Base-by-base conservation (phyloP, 306 rosid species). In the Acmispon strigosus region DNA sequence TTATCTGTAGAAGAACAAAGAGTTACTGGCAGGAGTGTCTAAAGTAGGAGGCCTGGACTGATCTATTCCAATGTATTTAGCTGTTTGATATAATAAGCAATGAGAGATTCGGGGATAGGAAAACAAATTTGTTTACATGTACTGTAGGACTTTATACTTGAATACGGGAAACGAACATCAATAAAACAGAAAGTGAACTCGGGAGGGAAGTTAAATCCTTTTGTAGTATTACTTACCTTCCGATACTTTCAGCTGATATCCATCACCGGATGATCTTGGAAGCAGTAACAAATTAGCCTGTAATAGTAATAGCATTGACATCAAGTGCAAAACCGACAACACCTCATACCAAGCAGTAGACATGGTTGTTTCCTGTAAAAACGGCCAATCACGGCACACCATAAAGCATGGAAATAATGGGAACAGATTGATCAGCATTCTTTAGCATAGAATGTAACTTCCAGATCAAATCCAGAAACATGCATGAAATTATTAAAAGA, bases 341-440 rank as follows among this genome's bases (percentile, higher is more conserved):
- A 94, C 96, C 82, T 94, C 99, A 48, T 87, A 94, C 99, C 99
- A 94, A 80, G 89, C 88, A 67, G 82, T 89, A 70, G 84, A 87
- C 77, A 89, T 86, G 73, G 91, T 69, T 58, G 99, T 94, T 84
- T 94, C 99, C 99, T 94, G 92, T 78, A 83, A 69, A 79, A 60
- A 56, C 60, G 19, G 55, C 69, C 15, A 52, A 73, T 50, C 66
- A 72, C 69, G 10, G 12, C 64, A 34, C 48, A 56, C 18, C n/a
- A 45, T 16, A 62, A 62, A 62, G 18, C 50, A 80, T 37, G 58
- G 10, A 44, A 75, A 69, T 24, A 39, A 17, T 44, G 9, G 13
- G 54, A 56, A 50, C 16, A 27, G 64, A 68, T 27, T 6, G 11
- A 71, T 72, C 69, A 71, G 66, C 72, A 63, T 59, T 70, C 80